Base-by-base conservation (phyloP, 2,329 filamentous ascomycete genomes). In the Allantophomopsis lycopodina region DNA sequence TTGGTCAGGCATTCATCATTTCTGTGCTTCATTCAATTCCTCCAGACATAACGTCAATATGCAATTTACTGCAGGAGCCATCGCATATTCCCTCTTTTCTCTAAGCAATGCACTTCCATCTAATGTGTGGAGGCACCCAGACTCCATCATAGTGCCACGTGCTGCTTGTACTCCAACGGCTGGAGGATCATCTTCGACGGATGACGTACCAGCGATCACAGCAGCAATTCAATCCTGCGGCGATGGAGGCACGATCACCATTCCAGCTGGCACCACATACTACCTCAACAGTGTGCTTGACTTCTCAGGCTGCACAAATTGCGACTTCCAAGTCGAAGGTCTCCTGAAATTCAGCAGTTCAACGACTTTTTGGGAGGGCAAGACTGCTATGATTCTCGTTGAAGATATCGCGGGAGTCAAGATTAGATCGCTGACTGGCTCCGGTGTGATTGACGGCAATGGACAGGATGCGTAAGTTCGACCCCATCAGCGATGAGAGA, bases 271-370 rank as follows among this genome's bases (percentile, higher is more conserved):
- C 8, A 54, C 47, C 3, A 64, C 61, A 1, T 69, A 65, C 48
- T 56, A 56, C 41, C 50, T 68, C 20, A 60, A 60, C 41, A 62
- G 60, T n/a, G 56, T 57, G 1, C 50, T 69, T 8, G 54, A 60
- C 35, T 62, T 68, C 31, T 51, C 54, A 1, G 59, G 58, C 2
- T 68, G 65, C 47, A 46, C 44, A 4, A 55, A 52, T n/a, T 69
- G 66, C 45, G 61, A 62, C 34, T 54, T 68, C 36, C 60, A 67
- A 42, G 51, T 69, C 5, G 63, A 69, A 41, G 66, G 65, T 1
- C 52, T 57, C 0, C 46, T 69, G 4, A 60, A 60, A 40, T 58
- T 60, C 4, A 55, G 58, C 2, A 51, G 55, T 2, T 51, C 63
- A 36, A 58, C 60, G 6, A 48, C 54, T 23, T 63, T 61, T 42